These are phyloP conservation scores for Chlorella sp. DNA, from an alignment of 139 green algal genomes.

Conservation along the genomic window DNA sequence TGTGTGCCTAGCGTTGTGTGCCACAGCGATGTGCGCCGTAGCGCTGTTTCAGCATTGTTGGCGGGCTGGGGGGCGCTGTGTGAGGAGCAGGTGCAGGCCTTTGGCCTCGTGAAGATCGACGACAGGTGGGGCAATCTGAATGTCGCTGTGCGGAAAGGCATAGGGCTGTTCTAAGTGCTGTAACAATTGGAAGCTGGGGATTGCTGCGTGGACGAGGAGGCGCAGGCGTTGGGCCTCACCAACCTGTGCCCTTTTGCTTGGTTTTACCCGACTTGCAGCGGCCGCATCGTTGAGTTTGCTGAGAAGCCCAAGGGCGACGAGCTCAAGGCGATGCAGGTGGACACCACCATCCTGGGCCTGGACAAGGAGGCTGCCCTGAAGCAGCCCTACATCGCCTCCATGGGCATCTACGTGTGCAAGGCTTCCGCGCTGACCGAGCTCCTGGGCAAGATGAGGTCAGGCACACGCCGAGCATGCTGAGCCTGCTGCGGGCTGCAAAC, in stretches of 20 bases:
- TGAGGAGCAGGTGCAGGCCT: constrained; percentile 86
- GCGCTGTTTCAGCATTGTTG: neutral
- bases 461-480: too few species aligned
- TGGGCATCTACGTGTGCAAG: constrained; percentile 98
- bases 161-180: too few species aligned
- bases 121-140: constrained; percentile 66
- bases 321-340: constrained; percentile 93
- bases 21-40: too few species aligned
- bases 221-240: constrained; percentile 87
- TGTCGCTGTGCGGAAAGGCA: too few species aligned
- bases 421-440: constrained; percentile 49
- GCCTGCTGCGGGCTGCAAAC: too few species aligned
- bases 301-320: constrained; percentile 97
- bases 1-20: too few species aligned
- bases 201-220: constrained; percentile 74
- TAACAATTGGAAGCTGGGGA: too few species aligned
- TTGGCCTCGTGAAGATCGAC: constrained; percentile 99
- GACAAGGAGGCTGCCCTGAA: constrained; percentile 77
- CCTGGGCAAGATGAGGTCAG: constrained; percentile 25
- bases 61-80: neutral
- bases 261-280: too few species aligned
- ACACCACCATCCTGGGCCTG: constrained; percentile 96
- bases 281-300: constrained; percentile 91
- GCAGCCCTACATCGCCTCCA: constrained; percentile 99
- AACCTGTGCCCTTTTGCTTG: too few species aligned